phyloP scores from a whole-genome alignment of 768 basidiomycete genomes.

The Royoungia palumana region DNA sequence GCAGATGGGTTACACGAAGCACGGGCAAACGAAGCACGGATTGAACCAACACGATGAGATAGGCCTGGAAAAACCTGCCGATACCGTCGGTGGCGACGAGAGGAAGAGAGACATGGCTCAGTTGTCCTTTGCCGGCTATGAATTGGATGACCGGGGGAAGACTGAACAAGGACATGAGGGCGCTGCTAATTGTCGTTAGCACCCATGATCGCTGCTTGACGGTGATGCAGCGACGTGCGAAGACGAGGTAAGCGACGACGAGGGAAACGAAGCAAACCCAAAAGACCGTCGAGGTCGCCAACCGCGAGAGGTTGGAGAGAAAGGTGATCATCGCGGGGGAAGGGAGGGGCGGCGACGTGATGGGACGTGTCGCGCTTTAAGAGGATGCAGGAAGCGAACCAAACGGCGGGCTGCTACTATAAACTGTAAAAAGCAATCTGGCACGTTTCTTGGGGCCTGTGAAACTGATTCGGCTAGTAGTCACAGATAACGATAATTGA shows the following conservation, averaged over 20 bases:
- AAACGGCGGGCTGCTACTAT: constrained; percentile 1
- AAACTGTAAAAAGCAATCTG: constrained; percentile 2
- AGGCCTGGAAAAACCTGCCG: constrained; percentile 44
- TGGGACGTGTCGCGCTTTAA: constrained; percentile 21
- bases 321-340: constrained; percentile 22
- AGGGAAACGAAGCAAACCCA: constrained; percentile 17
- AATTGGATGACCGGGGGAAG: constrained; percentile 38
- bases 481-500: constrained; percentile 13
- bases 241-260: constrained; percentile 27
- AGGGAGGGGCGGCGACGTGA: constrained; percentile 22
- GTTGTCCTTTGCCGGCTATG: constrained; percentile 21
- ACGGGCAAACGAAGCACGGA: constrained; percentile 8
- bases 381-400: constrained; percentile 16
- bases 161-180: constrained; percentile 39
- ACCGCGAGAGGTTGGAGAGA: constrained; percentile 14
- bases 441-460: constrained; percentile 25
- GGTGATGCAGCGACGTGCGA: constrained; percentile 31
- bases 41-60: constrained; percentile 36
- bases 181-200: constrained; percentile 40
- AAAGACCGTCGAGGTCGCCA: constrained; percentile 24
- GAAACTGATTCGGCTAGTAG: constrained; percentile 20
- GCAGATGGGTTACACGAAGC: constrained; percentile 7
- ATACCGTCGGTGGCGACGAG: constrained; percentile 23
- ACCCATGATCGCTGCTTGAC: constrained; percentile 47
- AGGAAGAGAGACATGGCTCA: constrained; percentile 24